These are phyloP conservation scores for Chaetomium sp. DNA, from an alignment of 2,329 filamentous ascomycete genomes.

Conservation along the genomic window DNA sequence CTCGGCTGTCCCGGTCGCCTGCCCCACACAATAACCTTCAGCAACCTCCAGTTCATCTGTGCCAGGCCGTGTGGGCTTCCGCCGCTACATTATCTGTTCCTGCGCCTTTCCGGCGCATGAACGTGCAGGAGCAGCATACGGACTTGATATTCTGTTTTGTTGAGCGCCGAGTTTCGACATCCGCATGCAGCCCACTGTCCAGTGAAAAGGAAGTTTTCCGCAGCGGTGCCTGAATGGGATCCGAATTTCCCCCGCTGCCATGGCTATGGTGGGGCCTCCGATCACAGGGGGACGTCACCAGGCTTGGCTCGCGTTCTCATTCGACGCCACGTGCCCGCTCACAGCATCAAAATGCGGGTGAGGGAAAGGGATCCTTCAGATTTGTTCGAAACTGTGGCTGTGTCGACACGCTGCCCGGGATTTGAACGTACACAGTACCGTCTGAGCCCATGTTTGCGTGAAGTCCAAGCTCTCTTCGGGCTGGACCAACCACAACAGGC, in stretches of 20 bases:
- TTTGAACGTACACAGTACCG: not conserved
- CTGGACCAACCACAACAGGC: not conserved
- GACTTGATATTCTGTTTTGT: not conserved
- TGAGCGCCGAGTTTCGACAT: not conserved
- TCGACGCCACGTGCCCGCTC: slow-evolving; percentile 22
- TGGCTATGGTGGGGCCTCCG: not conserved
- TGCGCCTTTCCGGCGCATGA: not conserved
- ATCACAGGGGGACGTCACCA: slow-evolving; percentile 20
- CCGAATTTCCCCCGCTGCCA: not conserved
- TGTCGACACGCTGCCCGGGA: not conserved
- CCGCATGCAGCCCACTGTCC: not conserved
- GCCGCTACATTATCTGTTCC: not conserved
- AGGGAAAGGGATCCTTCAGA: not conserved
- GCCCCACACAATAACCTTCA: not conserved
- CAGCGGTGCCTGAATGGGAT: slow-evolving; percentile 5
- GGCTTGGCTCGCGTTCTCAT: slow-evolving; percentile 16
- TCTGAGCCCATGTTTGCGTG: not conserved
- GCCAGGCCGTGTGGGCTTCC: not conserved
- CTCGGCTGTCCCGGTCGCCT: not conserved
- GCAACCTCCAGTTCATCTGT: no score
- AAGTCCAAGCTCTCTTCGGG: not conserved
- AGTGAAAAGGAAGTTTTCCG: not conserved
- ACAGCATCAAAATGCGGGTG: not conserved
- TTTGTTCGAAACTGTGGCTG: not conserved
- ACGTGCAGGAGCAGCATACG: not conserved